A percentile compares a stretch with the other conserved stretches of the same genome.
phyloP scores from a whole-genome alignment of 2,329 filamentous ascomycete species.

The Cryphonectria naterciae region DNA sequence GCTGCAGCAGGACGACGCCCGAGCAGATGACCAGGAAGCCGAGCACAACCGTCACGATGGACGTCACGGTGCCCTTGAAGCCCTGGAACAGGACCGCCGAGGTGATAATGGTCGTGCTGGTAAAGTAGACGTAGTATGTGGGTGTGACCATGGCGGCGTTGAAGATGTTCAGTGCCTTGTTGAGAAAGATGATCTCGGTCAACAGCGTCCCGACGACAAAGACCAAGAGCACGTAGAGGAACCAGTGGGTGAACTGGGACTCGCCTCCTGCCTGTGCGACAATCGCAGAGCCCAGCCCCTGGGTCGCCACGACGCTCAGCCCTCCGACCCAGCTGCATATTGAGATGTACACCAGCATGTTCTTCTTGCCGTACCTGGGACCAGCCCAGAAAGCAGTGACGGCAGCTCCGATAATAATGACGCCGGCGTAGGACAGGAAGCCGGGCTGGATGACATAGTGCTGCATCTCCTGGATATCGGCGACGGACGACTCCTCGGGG shows the following conservation, averaged over 20 bases:
- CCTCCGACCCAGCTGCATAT: slow-evolving; percentile 96
- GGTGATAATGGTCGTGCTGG: slow-evolving; percentile 90
- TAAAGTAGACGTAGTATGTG: slow-evolving; percentile 99
- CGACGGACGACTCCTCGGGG: slow-evolving; percentile 81
- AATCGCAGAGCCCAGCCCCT: slow-evolving; percentile 89
- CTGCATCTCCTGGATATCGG: slow-evolving; percentile 91
- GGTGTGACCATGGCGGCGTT: slow-evolving; percentile 96
- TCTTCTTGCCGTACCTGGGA: slow-evolving; percentile 91
- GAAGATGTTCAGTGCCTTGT: slow-evolving; percentile 97
- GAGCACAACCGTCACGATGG: slow-evolving; percentile 87
- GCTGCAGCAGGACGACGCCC: slow-evolving; percentile 87
- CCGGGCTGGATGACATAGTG: slow-evolving; percentile 82
- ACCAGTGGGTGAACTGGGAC: slow-evolving; percentile 96
- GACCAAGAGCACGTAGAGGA: slow-evolving; percentile 86
- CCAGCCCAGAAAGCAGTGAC: slow-evolving; percentile 80
- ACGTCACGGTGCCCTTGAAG: slow-evolving; percentile 81
- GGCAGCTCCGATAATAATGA: slow-evolving; percentile 74
- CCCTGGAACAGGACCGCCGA: slow-evolving; percentile 91
- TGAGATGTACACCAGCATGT: slow-evolving; percentile 95
- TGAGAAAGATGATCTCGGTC: slow-evolving; percentile 93
- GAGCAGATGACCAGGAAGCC: slow-evolving; percentile 94
- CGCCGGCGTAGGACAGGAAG: slow-evolving; percentile 82
- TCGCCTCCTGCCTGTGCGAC: slow-evolving; percentile 81
- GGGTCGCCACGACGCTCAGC: slow-evolving; percentile 90
- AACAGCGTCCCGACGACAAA: slow-evolving; percentile 89